Conservation (phyloP, 371 early-diverging fungal species). For the Actinomortierella ambigua region DNA sequence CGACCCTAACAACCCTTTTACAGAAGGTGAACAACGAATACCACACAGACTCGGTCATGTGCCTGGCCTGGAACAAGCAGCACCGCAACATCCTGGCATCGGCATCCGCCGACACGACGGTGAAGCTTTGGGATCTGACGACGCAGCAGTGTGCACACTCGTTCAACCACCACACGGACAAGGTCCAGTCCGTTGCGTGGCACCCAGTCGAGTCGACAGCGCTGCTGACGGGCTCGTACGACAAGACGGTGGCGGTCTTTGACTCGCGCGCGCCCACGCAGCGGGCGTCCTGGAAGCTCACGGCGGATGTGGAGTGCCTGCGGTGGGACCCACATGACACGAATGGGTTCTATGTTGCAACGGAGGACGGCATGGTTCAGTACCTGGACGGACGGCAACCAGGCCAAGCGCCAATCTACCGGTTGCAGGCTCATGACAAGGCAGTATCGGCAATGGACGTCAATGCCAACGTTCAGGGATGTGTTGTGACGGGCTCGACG, state of each 20-base stretch:
- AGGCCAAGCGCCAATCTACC: slow-evolving; percentile 72
- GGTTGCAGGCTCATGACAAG: slow-evolving; percentile 91
- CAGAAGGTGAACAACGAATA: slow-evolving; percentile 71
- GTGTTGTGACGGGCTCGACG: slow-evolving; percentile 90
- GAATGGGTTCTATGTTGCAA: slow-evolving; percentile 63
- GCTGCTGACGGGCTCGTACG: slow-evolving; percentile 88
- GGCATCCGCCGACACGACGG: slow-evolving; percentile 94
- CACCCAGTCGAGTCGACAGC: slow-evolving; percentile 87
- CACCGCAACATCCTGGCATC: slow-evolving; percentile 88
- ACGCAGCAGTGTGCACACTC: slow-evolving; percentile 72
- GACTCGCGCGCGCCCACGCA: slow-evolving; percentile 85
- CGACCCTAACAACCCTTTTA: neutral
- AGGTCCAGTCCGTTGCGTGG: slow-evolving; percentile 91
- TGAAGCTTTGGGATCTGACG: slow-evolving; percentile 95
- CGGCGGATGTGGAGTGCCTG: slow-evolving; percentile 88
- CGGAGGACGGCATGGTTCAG: slow-evolving; percentile 89
- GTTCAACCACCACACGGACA: slow-evolving; percentile 86
- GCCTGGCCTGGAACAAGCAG: slow-evolving; percentile 89
- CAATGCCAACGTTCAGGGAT: slow-evolving; percentile 73
- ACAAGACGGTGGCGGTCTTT: slow-evolving; percentile 80
- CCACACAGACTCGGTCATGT: slow-evolving; percentile 94
- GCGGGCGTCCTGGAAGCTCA: slow-evolving; percentile 65
- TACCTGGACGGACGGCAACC: slow-evolving; percentile 84
- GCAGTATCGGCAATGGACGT: slow-evolving; percentile 89
- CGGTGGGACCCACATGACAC: slow-evolving; percentile 81